Base-by-base conservation (phyloP, 169 alveolate species). In the Eimeria necatrix region DNA sequence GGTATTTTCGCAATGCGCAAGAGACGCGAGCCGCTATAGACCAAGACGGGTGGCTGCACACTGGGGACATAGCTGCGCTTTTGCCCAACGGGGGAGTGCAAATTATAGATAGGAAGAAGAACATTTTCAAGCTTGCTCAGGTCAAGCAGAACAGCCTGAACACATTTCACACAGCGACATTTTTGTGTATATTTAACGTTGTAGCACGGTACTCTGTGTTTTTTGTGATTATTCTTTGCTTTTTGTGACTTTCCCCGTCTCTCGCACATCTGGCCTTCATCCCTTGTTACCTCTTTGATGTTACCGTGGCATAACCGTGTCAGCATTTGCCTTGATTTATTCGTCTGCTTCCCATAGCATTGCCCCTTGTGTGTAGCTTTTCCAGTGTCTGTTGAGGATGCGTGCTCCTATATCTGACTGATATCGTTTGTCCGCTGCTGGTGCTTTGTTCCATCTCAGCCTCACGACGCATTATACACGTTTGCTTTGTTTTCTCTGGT, bases 51-150 rank as follows among this genome's bases (percentile, higher is more conserved):
- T 98, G 99, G 99, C 84, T 93, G 49, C 99, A 97, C 94, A 96
- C 98, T 22, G 99, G 99, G 26, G 99, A 98, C 96, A 97, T 98
- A 24, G 99, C 98, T 7, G 87, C 76, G 41, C 26, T 92, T 12
- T 53, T 59, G 68, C 96, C 96, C 94, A 83, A n/a, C 22, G 88
- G 89, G 10, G 95, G 95, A 49, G 86, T 99, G 8, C 97, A 97
- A 89, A 96, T 99, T 76, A 97, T 99, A 73, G 99, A 99, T 96
- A 97, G 99, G 68, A 98, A 98, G 85, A 98, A 98, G 95, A 98
- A 98, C 96, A 97, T 98, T n/a, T 99, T 99, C 96, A 99, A 99
- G 95, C 98, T 99, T 89, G 95, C 98, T 0, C 99, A 99, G 96
- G 96, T 87, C 7, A 1, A 56, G 64, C 10, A 56, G n/a, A 56